Percentiles rank a stretch among this genome's conserved stretches.
phyloP scores from a whole-genome alignment of 352 stramenopile genomes.

The Phytophthora hybrid region DNA sequence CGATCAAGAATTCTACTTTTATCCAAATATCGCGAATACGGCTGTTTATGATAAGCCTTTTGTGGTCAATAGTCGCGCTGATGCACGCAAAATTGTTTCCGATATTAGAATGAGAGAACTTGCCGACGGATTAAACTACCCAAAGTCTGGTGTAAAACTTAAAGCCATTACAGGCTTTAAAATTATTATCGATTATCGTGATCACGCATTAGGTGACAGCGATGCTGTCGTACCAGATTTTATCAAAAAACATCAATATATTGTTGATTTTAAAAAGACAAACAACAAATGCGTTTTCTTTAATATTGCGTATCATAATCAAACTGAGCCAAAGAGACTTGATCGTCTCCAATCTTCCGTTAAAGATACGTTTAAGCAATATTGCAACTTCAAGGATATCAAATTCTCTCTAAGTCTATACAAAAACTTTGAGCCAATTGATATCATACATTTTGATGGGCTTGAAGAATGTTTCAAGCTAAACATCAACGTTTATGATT shows the following conservation, averaged over 20 bases:
- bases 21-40: too few species aligned
- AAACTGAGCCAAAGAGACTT: constrained; percentile 5
- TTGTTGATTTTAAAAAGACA: constrained; percentile 21
- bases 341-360: background rate
- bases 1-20: too few species aligned
- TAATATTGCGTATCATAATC: background rate
- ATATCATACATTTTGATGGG: constrained; percentile 15
- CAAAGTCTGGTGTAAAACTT: too few species aligned
- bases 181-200: background rate
- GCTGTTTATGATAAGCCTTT: too few species aligned
- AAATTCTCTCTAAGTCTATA: constrained; percentile 12
- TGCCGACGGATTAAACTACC: too few species aligned
- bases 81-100: too few species aligned
- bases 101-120: too few species aligned
- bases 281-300: constrained; percentile 19
- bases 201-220: background rate
- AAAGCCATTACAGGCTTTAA: background rate
- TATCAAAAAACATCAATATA: background rate
- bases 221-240: background rate
- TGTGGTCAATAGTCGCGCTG: too few species aligned
- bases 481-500: background rate
- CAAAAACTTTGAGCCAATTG: constrained; percentile 13
- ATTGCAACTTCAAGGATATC: constrained; percentile 9
- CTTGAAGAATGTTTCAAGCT: constrained; percentile 14
- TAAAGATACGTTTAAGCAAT: constrained; percentile 11